Base-by-base conservation (phyloP, 225 moss, liverwort and hornwort genomes). In the Antitrichia curtipendula region DNA sequence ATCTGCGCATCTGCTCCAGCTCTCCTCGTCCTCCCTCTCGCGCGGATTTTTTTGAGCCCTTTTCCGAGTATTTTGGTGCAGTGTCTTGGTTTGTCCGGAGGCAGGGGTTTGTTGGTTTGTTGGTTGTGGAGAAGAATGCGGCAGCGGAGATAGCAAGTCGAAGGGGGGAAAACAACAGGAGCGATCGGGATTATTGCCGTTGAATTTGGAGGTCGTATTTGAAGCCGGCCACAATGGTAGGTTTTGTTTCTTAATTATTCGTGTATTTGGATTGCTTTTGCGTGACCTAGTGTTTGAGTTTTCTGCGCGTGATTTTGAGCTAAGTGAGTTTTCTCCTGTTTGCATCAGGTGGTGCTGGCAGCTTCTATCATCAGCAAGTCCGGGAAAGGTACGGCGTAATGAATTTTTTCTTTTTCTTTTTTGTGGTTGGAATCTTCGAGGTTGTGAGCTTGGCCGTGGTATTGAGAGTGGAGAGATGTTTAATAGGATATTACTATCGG, bases 301-400 rank as follows among this genome's bases (percentile, higher is more conserved):
- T 16, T 43, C 25, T 83, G n/a, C 29, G 40, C 19, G 40, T 84
- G 61, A 16, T 87, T 65, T 66, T 52, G 75, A 93, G 91, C 93
- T 93, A 82, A 90, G 40, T 22, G 66, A 75, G 36, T n/a, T 8
- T 84, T 87, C 12, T 84, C 57, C 80, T 89, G 82, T 78, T 82
- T 91, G 84, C 31, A 36, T 58, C 84, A 96, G 98, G 98, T 98
- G 96, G 98, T 98, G 91, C 94, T 96, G 94, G 98, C 98, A 92
- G 98, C 96, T 90, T 98, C 98, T 74, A 96, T 98, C 90, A 98
- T 98, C 95, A 98, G 95, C 94, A 98, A 96, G 92, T 94, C 98
- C 83, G 96, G 96, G 92, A 98, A 96, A 96, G 96, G 96, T 98
- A 83, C 63, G 91, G 45, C 68, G 57, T 66, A 12, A 16, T 78